Conservation (phyloP, 1,284 basidiomycete species). For the Vanrija humicola region DNA sequence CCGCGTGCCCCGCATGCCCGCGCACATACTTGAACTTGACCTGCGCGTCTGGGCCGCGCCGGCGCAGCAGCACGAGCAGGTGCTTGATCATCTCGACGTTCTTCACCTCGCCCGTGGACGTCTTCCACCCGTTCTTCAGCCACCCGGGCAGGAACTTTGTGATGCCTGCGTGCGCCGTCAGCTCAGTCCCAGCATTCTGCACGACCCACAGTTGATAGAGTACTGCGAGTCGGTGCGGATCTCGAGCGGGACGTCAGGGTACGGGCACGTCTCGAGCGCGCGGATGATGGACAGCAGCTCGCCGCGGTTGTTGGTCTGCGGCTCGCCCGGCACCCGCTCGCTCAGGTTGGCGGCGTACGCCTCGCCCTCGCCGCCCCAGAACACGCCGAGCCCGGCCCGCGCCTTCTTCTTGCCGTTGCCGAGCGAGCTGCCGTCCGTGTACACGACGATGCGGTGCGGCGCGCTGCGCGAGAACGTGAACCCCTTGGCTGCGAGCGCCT, state of each 20-base stretch:
- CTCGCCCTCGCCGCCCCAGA: conserved; percentile 36
- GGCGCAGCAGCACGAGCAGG: conserved; percentile 40
- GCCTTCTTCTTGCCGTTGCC: conserved; percentile 42
- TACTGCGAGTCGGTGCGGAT: conserved; percentile 50
- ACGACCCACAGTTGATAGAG: conserved; percentile 38
- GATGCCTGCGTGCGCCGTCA: conserved; percentile 31
- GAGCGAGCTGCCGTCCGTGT: conserved; percentile 44
- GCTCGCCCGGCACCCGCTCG: conserved; percentile 42
- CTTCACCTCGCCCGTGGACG: conserved; percentile 28
- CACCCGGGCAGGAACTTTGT: conserved; percentile 46
- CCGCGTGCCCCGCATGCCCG: conserved; percentile 41
- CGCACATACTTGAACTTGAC: conserved; percentile 46
- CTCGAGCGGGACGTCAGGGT: conserved; percentile 45
- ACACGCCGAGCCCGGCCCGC: conserved; percentile 46
- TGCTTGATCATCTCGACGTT: conserved; percentile 49
- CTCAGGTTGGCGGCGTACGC: conserved; percentile 37
- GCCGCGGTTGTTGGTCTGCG: conserved; percentile 51
- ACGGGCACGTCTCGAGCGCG: conserved; percentile 46
- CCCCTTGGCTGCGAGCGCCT: conserved; percentile 23
- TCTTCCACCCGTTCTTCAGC: conserved; percentile 38
- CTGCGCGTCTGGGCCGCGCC: conserved; percentile 15
- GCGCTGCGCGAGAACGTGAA: conserved; percentile 25
- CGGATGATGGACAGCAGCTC: conserved; percentile 48
- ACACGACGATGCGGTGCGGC: conserved; percentile 38
- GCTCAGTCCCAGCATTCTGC: conserved; percentile 4